phyloP scores from a whole-genome alignment of 148 eudicot genomes.

The Dianthus caryophyllus region DNA sequence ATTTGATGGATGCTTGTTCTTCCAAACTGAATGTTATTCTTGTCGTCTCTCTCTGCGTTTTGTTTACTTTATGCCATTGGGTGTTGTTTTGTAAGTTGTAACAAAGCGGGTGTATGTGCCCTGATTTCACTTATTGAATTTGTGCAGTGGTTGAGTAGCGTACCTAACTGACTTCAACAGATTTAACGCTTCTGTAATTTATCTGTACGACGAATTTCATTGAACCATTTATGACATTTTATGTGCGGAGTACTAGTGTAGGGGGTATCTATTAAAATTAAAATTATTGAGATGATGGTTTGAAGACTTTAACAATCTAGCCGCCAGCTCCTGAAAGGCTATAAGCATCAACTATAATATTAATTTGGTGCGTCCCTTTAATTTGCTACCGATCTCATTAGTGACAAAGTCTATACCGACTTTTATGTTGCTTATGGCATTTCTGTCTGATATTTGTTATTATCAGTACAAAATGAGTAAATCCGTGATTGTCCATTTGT shows the following conservation, averaged over 20 bases:
- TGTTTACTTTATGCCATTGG: neutral
- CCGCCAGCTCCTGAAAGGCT: neutral
- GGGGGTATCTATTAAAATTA: no score
- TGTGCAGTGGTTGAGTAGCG: no score
- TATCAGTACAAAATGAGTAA: neutral
- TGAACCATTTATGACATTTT: no score
- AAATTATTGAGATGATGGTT: neutral
- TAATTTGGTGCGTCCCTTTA: neutral
- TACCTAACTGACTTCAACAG: neutral
- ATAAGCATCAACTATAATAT: neutral
- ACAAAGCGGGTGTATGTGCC: constrained; percentile 1
- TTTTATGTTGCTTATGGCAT: neutral
- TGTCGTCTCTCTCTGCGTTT: neutral
- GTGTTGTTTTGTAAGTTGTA: neutral
- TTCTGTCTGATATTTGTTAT: neutral
- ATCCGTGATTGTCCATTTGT: neutral
- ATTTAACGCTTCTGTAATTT: neutral
- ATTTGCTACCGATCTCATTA: neutral
- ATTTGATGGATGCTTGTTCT: neutral
- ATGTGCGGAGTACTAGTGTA: no score
- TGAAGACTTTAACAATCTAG: neutral
- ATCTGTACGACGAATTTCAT: no score
- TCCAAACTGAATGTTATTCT: neutral
- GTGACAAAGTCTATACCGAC: neutral
- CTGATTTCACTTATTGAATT: neutral